These are phyloP conservation scores for Boehmeria nivea DNA, from an alignment of 306 rosid genomes.

Conservation along the genomic window DNA sequence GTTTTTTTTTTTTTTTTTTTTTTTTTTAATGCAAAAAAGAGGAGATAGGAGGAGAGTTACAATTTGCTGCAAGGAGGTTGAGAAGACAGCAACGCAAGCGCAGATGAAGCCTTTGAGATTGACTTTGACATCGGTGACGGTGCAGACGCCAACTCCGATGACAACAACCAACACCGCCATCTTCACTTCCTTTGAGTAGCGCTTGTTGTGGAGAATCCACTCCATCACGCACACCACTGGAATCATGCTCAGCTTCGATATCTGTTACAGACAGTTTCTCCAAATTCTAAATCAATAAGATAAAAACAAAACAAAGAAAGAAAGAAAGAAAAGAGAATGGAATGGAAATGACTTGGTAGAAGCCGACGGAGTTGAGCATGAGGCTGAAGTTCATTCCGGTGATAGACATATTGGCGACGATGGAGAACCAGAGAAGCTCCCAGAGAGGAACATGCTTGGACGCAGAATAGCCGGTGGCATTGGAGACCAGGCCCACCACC, in stretches of 20 bases:
- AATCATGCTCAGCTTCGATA: slow-evolving; percentile 94
- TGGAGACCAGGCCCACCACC: slow-evolving; percentile 72
- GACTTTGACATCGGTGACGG: slow-evolving; percentile 86
- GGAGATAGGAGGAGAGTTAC: slow-evolving; percentile 42
- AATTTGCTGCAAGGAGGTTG: slow-evolving; percentile 92
- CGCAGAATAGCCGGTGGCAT: slow-evolving; percentile 70
- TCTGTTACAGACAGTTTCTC: slow-evolving; percentile 43
- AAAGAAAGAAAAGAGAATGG: not conserved
- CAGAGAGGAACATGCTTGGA: slow-evolving; percentile 87
- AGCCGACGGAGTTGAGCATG: slow-evolving; percentile 92
- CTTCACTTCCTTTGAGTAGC: slow-evolving; percentile 78
- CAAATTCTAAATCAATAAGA: not conserved
- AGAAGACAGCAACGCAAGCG: slow-evolving; percentile 63
- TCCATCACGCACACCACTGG: slow-evolving; percentile 96
- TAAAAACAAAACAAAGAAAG: not conserved
- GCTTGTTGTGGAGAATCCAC: slow-evolving; percentile 80
- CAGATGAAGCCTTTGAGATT: slow-evolving; percentile 77
- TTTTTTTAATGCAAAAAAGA: not conserved
- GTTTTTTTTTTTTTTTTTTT: no score
- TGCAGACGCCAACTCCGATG: slow-evolving; percentile 88
- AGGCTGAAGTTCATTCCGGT: slow-evolving; percentile 92
- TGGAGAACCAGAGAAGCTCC: slow-evolving; percentile 95
- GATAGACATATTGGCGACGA: slow-evolving; percentile 77
- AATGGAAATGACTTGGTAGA: slow-evolving; percentile 54
- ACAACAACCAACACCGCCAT: slow-evolving; percentile 69